Base-by-base conservation (phyloP, 345 rosid genomes). In the Camelina laxa region DNA sequence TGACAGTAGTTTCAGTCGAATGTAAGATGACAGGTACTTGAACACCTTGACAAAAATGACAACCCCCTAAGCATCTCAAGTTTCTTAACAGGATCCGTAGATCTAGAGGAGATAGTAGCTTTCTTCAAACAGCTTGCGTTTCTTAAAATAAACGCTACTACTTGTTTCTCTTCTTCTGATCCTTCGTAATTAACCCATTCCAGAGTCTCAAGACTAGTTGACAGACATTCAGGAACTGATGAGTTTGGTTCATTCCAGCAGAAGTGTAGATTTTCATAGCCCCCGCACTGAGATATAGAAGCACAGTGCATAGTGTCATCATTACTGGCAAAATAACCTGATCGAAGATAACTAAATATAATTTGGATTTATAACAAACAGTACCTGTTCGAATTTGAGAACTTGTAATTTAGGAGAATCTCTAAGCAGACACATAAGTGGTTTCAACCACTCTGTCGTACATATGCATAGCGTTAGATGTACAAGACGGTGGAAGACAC, bases 341-440 rank as follows among this genome's bases (percentile, higher is more conserved):
- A 24, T 24, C 27, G 27, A 24, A 24, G 27, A 24, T 24, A 24
- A 24, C 27, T 24, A 24, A 24, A 24, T 24, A 24, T 24, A 15
- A 17, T 16, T n/a, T 44, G 33, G 31, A 11, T 15, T 24, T 24
- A 3, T 13, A 12, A 50, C 7, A 51, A 12, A 4, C 5, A 15
- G 16, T 51, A 73, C 76, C 70, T 3, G 10, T 15, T 4, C 21
- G 14, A 73, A 5, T 17, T 17, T 73, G 70, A 73, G 63, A 33
- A n/a, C 1, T 15, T 16, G 55, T 53, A 73, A 9, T 0, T 53
- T 54, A 41, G 76, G 70, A n/a, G 70, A 63, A 54, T 72, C 11
- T 51, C 4, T 9, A 11, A 72, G 76, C 53, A 62, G 10, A 63
- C 4, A 31, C 42, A 63, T 20, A 62, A 73, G 55, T 53, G 64